Evolutionary conservation across 1,139 yeast genomes (phyloP).

Genomic region (Candida smagusa): DNA sequence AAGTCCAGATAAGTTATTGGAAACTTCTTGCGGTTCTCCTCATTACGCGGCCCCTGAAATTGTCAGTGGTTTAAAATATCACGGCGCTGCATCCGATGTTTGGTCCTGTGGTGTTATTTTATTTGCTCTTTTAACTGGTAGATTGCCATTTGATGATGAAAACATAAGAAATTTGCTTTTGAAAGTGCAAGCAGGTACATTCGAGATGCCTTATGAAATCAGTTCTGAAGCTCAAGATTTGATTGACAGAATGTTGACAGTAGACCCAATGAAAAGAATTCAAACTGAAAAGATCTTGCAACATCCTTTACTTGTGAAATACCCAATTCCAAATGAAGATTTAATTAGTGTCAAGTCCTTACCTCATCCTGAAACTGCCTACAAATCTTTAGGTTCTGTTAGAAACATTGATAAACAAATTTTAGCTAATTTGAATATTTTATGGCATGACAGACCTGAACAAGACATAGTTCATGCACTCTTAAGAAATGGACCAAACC

Average conservation of each 20-base stretch:
- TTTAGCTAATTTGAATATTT: conserved; percentile 62
- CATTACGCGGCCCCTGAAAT: conserved; percentile 89
- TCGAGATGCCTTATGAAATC: conserved; percentile 67
- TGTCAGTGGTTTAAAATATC: conserved; percentile 72
- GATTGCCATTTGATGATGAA: conserved; percentile 80
- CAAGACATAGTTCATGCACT: conserved; percentile 54
- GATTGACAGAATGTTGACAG: conserved; percentile 67
- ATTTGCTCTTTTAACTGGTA: conserved; percentile 74
- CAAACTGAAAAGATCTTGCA: conserved; percentile 70
- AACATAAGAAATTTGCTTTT: conserved; percentile 65
- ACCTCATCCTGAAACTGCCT: conserved; percentile 63
- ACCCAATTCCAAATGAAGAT: conserved; percentile 51
- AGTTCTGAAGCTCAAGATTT: conserved; percentile 70
- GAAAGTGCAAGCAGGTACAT: conserved; percentile 74
- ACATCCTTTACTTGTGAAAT: conserved; percentile 73
- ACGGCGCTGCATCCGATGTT: conserved; percentile 80
- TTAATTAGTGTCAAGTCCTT: conserved; percentile 50
- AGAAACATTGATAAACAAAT: conserved; percentile 60
- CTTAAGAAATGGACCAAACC: conserved; percentile 54
- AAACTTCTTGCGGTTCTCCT: conserved; percentile 83
- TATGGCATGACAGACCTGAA: conserved; percentile 71
- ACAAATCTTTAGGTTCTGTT: conserved; percentile 44
- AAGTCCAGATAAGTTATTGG: conserved; percentile 64
- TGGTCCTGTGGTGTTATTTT: conserved; percentile 86
- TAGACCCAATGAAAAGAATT: conserved; percentile 74